Percentiles rank a stretch among this genome's conserved stretches.
These are phyloP conservation scores for Cylindrodendrum hubeiense DNA, from an alignment of 2,329 filamentous ascomycete genomes.

Conservation along the genomic window DNA sequence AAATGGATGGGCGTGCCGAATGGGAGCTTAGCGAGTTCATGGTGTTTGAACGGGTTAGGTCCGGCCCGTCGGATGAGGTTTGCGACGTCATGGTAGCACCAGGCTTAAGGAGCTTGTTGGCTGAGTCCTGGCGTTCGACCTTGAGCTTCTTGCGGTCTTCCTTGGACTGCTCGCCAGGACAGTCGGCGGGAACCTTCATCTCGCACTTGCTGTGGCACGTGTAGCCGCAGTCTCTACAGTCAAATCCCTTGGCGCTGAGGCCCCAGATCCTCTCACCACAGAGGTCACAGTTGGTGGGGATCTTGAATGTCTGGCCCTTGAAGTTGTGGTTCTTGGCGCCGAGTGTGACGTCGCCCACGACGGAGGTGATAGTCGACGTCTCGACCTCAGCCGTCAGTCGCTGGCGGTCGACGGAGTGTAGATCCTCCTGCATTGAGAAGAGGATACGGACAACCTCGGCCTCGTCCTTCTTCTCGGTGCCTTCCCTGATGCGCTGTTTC, in stretches of 20 bases:
- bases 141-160: slow-evolving; percentile 97
- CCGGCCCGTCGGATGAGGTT: slow-evolving; percentile 72
- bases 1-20: slow-evolving; percentile 80
- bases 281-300: slow-evolving; percentile 97
- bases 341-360: slow-evolving; percentile 91
- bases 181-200: slow-evolving; percentile 97
- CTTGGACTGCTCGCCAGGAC: slow-evolving; percentile 92
- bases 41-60: slow-evolving; percentile 83
- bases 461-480: slow-evolving; percentile 90
- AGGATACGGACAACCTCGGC: slow-evolving; percentile 86
- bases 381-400: slow-evolving; percentile 92
- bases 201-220: slow-evolving; percentile 99
- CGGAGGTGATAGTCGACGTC: slow-evolving; percentile 90
- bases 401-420: slow-evolving; percentile 87
- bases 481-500: slow-evolving; percentile 83
- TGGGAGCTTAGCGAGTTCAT: slow-evolving; percentile 92
- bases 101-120: slow-evolving; percentile 70
- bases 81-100: slow-evolving; percentile 51
- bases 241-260: slow-evolving; percentile 94
- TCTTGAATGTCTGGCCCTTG: slow-evolving; percentile 99
- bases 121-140: slow-evolving; percentile 82
- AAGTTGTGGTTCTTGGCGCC: slow-evolving; percentile 97
- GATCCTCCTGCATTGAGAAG: slow-evolving; percentile 84
- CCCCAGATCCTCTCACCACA: slow-evolving; percentile 99
- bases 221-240: slow-evolving; percentile 96